These are phyloP conservation scores for Solanum chacoense DNA, from an alignment of 305 asterid species.

Conservation along the genomic window DNA sequence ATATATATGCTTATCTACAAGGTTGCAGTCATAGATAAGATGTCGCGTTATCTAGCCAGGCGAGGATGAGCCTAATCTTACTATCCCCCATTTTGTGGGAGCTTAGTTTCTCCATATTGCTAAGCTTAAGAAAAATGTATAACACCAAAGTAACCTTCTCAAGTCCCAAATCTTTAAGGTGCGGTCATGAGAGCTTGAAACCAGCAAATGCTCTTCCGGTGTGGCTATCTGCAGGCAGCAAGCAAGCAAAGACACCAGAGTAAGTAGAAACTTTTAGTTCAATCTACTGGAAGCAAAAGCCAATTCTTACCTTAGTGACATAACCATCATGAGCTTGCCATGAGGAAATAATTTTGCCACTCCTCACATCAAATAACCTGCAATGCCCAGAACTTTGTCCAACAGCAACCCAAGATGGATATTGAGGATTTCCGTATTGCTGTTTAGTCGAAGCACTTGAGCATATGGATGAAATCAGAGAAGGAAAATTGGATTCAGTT, in stretches of 20 bases:
- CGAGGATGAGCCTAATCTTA: background rate
- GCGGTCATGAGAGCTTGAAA: conserved; percentile 89
- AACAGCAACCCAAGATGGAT: conserved; percentile 90
- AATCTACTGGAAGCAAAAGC: background rate
- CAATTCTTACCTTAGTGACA: conserved; percentile 71
- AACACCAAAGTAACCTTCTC: conserved; percentile 52
- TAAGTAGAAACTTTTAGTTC: background rate
- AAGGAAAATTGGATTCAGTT: conserved; percentile 58
- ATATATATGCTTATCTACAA: background rate
- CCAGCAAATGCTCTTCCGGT: conserved; percentile 60
- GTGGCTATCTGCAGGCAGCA: conserved; percentile 70
- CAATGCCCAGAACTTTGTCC: conserved; percentile 85
- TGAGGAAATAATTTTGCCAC: conserved; percentile 70
- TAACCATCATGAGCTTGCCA: conserved; percentile 99
- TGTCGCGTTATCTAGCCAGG: background rate
- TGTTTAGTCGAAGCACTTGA: conserved; percentile 50
- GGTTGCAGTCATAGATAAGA: background rate
- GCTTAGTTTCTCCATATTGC: background rate
- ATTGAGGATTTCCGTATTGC: conserved; percentile 29
- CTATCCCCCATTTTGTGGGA: background rate
- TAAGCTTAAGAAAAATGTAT: background rate
- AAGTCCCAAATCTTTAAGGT: conserved; percentile 88
- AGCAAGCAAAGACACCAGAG: conserved; percentile 2
- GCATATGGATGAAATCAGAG: conserved; percentile 85
- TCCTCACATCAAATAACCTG: conserved; percentile 77